Conservation (phyloP, 1,284 basidiomycete species). For the Chondrostereum purpureum region DNA sequence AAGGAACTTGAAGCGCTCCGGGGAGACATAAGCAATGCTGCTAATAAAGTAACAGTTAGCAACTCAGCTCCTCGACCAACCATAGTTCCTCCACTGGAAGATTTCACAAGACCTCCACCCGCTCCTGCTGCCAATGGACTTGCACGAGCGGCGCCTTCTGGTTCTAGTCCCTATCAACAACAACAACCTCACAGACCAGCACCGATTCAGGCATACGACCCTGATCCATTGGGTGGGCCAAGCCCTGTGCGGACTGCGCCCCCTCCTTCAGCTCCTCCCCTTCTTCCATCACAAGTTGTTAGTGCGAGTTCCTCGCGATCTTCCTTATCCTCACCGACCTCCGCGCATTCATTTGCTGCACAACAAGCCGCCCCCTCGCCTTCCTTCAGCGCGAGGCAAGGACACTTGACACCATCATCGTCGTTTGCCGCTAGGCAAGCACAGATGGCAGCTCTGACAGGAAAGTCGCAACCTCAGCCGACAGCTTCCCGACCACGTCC, state of each 20-base stretch:
- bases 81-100: constrained; percentile 58
- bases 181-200: constrained; percentile 3
- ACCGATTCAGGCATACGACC: neutral
- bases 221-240: constrained; percentile 4
- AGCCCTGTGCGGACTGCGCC: constrained; percentile 4
- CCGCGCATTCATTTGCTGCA: neutral
- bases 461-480: constrained; percentile 3
- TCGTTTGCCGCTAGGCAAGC: neutral
- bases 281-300: neutral
- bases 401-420: neutral
- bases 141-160: constrained; percentile 16
- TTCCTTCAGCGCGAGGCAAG: neutral
- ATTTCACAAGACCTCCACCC: constrained; percentile 36
- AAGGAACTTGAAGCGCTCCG: constrained; percentile 83
- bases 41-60: constrained; percentile 44
- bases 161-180: constrained; percentile 6
- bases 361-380: neutral
- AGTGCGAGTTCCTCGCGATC: constrained; percentile 2
- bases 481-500: constrained; percentile 11
- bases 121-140: constrained; percentile 25
- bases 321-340: constrained; percentile 1
- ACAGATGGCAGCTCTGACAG: neutral
- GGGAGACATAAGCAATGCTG: constrained; percentile 65
- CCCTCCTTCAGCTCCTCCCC: neutral
- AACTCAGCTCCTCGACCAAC: constrained; percentile 53